Evolutionary conservation across 768 basidiomycete genomes (phyloP), one percentile per base, ranked within the genome.

Genomic region (Zangia roseola): DNA sequence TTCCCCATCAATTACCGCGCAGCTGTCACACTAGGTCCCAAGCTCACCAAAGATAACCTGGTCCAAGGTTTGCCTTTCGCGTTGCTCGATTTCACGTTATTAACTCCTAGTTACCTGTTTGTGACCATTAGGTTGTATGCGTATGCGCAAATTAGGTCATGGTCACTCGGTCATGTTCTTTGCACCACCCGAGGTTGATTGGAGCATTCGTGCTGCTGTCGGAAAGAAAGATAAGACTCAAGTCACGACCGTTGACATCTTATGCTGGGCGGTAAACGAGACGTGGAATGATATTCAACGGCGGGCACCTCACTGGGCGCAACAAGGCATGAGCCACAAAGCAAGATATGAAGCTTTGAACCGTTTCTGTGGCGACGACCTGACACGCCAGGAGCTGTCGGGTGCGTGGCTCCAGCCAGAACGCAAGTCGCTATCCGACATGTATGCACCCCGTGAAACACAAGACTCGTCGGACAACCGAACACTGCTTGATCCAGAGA

Each of bases 41-140:
- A 47, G 19, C 47, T 56, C 4, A 57, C 56, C 1, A 57, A 57
- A 13, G 31, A 55, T 40, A 50, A 48, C 14, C 50, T 59, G n/a
- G 48, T 24, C 20, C 58, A 59, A 30, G 57, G 58, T 55, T 28
- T 14, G 26, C 31, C 13, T 1, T 8, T 4, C 9, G 21, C n/a
- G 9, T 2, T 9, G n/a, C n/a, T n/a, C n/a, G n/a, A n/a, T n/a
- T n/a, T n/a, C n/a, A n/a, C n/a, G n/a, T n/a, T n/a, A n/a, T n/a
- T n/a, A n/a, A n/a, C n/a, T n/a, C n/a, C n/a, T n/a, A n/a, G n/a
- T n/a, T n/a, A n/a, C n/a, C n/a, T n/a, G n/a, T n/a, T n/a, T n/a
- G n/a, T n/a, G n/a, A n/a, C n/a, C n/a, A n/a, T n/a, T n/a, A 79
- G 78, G 76, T 12, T 80, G 79, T 43, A 81, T 80, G 79, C 68